Conservation (phyloP, 352 stramenopile species). For the Phytopythium vexans region DNA sequence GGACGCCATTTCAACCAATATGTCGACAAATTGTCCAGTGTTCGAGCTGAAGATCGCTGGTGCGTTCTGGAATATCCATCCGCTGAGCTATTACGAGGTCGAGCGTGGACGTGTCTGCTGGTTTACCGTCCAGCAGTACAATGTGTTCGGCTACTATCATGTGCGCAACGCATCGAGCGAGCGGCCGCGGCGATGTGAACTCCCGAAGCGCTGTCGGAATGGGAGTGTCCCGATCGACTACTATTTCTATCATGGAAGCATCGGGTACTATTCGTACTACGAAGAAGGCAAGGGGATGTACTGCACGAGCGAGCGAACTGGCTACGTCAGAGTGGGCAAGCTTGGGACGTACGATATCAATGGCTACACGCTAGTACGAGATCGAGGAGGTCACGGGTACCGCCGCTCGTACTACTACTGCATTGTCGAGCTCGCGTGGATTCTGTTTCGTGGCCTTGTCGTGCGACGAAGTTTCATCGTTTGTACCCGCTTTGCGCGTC, state of each 20-base stretch:
- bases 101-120: conserved; percentile 14
- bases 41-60: conserved; percentile 22
- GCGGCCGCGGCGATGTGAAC: background rate
- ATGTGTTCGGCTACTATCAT: conserved; percentile 9
- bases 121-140: conserved; percentile 22
- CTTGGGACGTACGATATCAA: conserved; percentile 31
- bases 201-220: conserved; percentile 7
- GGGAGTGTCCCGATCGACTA: conserved; percentile 19
- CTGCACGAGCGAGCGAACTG: conserved; percentile 20
- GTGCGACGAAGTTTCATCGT: conserved; percentile 18
- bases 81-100: conserved; percentile 21
- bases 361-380: conserved; percentile 10
- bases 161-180: conserved; percentile 17
- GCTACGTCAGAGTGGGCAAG: conserved; percentile 19
- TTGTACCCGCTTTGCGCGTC: conserved; percentile 22
- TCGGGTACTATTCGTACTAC: conserved; percentile 12
- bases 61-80: conserved; percentile 21
- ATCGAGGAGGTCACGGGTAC: conserved; percentile 14
- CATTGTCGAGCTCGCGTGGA: conserved; percentile 19
- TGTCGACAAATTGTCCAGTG: conserved; percentile 17
- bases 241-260: conserved; percentile 22
- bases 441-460: conserved; percentile 20
- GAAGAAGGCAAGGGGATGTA: conserved; percentile 21
- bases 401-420: conserved; percentile 23
- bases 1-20: conserved; percentile 6